Evolutionary conservation across 176 grass and related monocot genomes (phyloP).

Genomic region (Rhynchospora tenuis): DNA sequence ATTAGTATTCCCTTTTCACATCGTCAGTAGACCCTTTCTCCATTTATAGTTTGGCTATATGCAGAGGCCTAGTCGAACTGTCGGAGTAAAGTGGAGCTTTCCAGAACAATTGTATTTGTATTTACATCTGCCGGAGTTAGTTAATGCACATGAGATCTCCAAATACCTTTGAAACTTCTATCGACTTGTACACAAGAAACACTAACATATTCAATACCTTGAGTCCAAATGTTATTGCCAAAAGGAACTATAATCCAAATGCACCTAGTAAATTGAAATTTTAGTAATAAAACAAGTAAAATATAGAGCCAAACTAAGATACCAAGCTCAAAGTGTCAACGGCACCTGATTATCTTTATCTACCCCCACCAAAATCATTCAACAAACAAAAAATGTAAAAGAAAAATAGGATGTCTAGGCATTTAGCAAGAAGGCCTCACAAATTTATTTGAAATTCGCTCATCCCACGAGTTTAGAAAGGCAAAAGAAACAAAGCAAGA

Average conservation of each 20-base stretch:
- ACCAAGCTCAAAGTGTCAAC: constrained; percentile 9
- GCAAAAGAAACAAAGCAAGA: constrained; percentile 30
- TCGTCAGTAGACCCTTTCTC: not conserved
- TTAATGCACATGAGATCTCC: not conserved
- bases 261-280: constrained; percentile 6
- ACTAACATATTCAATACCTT: not conserved
- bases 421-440: constrained; percentile 15
- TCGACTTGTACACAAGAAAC: not conserved
- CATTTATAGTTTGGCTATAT: not conserved
- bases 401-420: constrained; percentile 27
- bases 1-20: not conserved
- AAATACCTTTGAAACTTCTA: not conserved
- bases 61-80: not conserved
- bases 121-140: not conserved
- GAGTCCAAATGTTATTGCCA: not conserved
- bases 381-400: constrained; percentile 31
- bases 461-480: constrained; percentile 43
- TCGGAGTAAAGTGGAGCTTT: not conserved
- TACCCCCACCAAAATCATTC: constrained; percentile 46
- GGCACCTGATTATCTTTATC: constrained; percentile 30
- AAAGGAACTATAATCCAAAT: constrained; percentile 14
- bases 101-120: not conserved
- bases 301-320: not conserved
- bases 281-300: not conserved
- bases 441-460: constrained; percentile 74